A percentile compares a stretch with the other conserved stretches of the same genome.
Conservation (phyloP, 1,284 basidiomycete genomes). For the Ceratobasidium sp. region DNA sequence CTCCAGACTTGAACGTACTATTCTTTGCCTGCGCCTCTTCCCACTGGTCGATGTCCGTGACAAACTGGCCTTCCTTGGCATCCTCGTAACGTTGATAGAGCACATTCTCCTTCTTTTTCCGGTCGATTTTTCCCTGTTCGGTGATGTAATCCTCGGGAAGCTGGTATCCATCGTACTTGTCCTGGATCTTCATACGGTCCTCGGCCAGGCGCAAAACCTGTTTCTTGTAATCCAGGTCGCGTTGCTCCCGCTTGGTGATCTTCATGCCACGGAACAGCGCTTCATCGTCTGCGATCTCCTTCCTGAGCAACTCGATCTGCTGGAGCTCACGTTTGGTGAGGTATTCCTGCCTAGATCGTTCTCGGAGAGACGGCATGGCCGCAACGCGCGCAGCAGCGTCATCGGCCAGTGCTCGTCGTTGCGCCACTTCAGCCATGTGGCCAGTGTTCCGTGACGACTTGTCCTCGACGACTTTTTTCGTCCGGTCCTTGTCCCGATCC, state of each 20-base stretch:
- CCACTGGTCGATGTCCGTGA: slow-evolving; percentile 96
- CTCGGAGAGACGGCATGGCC: slow-evolving; percentile 84
- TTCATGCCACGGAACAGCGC: slow-evolving; percentile 86
- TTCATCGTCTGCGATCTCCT: slow-evolving; percentile 93
- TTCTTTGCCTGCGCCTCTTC: slow-evolving; percentile 90
- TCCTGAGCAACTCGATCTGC: slow-evolving; percentile 90
- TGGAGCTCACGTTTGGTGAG: slow-evolving; percentile 95
- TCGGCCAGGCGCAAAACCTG: slow-evolving; percentile 91
- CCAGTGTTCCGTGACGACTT: slow-evolving; percentile 72
- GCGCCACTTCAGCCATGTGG: slow-evolving; percentile 80
- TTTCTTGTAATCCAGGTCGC: slow-evolving; percentile 89
- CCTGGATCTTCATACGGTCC: slow-evolving; percentile 90
- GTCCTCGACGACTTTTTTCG: slow-evolving; percentile 92
- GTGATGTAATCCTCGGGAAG: slow-evolving; percentile 97
- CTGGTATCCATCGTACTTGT: slow-evolving; percentile 92
- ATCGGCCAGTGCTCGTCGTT: slow-evolving; percentile 82
- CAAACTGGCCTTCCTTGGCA: slow-evolving; percentile 86
- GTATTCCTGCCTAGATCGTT: slow-evolving; percentile 91
- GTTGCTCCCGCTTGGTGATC: slow-evolving; percentile 81
- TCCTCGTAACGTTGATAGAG: slow-evolving; percentile 96
- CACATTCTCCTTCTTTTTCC: slow-evolving; percentile 93
- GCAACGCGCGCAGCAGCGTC: slow-evolving; percentile 75
- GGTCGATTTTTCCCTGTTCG: slow-evolving; percentile 98
- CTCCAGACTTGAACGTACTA: slow-evolving; percentile 87
- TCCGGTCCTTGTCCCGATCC: slow-evolving; percentile 81